Base-by-base conservation (phyloP, 139 green algal genomes). In the Tetratostichococcus sp. region DNA sequence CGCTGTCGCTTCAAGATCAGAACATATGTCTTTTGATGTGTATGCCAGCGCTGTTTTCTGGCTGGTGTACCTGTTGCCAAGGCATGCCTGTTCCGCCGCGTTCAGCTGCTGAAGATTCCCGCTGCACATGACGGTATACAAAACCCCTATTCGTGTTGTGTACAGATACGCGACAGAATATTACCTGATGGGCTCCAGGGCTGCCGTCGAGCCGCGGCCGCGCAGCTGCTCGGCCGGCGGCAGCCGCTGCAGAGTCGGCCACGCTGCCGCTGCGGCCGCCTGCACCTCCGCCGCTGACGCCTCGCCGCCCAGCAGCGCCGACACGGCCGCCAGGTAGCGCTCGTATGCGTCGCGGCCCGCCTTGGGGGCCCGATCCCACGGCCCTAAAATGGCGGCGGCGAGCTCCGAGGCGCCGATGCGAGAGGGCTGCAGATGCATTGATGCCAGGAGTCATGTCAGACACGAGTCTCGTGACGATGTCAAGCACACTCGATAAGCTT, bases 311-410 rank as follows among this genome's bases (percentile, higher is more conserved):
- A 90, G 65, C 16, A 87, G 65, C 22, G 23, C 35, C 23, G 42
- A 66, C 4, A 88, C 79, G 22, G 42, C 30, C 39, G 71, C 65
- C 43, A 92, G 43, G 77, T 85, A 91, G 19, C 69, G 70, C 75
- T 91, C 84, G 76, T 91, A 93, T 1, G 80, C 82, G 0, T 85
- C 78, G 2, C 82, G 80, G 0, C 87, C 88, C 1, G 78, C 76
- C 58, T 84, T 85, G 2, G 89, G 89, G 3, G 83, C 81, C 2
- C 43, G 59, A 0, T n/a, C 30, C 87, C 76, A 77, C 22, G 30
- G 81, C 68, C 81, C 82, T 21, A 84, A 42, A 14, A 81, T 26
- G 22, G 28, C 32, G 0, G 34, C n/a, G 4, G 77, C 68, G 35
- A 86, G 33, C 58, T 78, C 43, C 0, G 70, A 77, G 28, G 74